These are phyloP conservation scores for Cymodocea nodosa DNA, from an alignment of 116 monocot genomes.

Conservation along the genomic window DNA sequence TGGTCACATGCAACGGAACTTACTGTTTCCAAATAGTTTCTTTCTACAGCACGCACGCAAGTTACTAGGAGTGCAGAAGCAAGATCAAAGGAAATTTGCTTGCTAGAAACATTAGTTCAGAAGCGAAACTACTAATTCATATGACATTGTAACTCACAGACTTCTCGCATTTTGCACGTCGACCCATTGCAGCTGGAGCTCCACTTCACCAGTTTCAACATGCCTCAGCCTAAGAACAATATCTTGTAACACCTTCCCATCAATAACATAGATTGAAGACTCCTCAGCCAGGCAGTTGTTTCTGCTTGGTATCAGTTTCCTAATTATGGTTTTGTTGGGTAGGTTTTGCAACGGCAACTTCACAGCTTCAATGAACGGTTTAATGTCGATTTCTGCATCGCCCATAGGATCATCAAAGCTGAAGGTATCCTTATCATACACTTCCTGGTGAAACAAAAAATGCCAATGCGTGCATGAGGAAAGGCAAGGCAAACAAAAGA, in stretches of 20 bases:
- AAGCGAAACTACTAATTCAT: too few species aligned
- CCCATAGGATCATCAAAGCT: conserved; percentile 56
- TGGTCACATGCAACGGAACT: too few species aligned
- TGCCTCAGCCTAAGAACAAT: conserved; percentile 42
- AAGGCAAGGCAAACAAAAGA: too few species aligned
- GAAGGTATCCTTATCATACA: conserved; percentile 53
- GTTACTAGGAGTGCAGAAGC: too few species aligned
- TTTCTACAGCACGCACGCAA: too few species aligned
- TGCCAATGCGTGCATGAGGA: too few species aligned
- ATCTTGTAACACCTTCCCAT: conserved; percentile 55
- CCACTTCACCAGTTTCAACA: conserved; percentile 63
- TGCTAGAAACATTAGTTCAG: too few species aligned
- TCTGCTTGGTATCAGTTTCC: conserved; percentile 26
- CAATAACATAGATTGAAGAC: conserved; percentile 29
- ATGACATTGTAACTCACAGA: too few species aligned
- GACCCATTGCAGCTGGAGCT: conserved; percentile 63
- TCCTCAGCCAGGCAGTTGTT: conserved; percentile 67
- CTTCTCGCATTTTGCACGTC: conserved; percentile 3
- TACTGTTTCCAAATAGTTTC: too few species aligned
- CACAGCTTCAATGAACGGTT: conserved; percentile 26
- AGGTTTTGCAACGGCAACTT: conserved; percentile 14
- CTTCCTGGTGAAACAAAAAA: conserved; percentile 21
- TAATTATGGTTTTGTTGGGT: conserved; percentile 27
- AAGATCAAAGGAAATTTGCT: too few species aligned
- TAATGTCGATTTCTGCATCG: conserved; percentile 29